Percentiles rank a stretch among this genome's conserved stretches.
These are phyloP conservation scores for Fusarium sp. DNA, from an alignment of 2,329 filamentous ascomycete species.

Conservation along the genomic window DNA sequence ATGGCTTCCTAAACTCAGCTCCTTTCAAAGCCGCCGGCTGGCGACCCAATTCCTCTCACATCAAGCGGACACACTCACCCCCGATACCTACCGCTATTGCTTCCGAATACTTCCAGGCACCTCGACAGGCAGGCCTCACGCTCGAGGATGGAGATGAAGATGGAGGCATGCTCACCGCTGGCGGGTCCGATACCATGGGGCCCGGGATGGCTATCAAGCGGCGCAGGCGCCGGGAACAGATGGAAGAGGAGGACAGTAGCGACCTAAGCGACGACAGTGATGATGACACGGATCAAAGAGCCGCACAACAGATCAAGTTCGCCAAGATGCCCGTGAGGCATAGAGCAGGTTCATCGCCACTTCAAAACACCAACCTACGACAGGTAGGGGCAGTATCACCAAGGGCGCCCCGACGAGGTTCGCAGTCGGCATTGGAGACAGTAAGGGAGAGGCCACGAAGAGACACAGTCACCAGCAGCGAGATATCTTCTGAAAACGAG, in stretches of 20 bases:
- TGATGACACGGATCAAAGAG: constrained; percentile 79
- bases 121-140: constrained; percentile 70
- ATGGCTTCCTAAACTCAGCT: constrained; percentile 81
- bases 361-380: constrained; percentile 73
- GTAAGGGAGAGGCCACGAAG: constrained; percentile 76
- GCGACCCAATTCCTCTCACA: constrained; percentile 78
- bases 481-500: constrained; percentile 86
- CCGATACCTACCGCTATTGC: constrained; percentile 86
- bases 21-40: constrained; percentile 87
- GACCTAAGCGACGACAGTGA: constrained; percentile 88
- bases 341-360: constrained; percentile 89
- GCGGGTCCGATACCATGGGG: constrained; percentile 75
- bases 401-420: constrained; percentile 70
- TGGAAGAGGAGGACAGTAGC: constrained; percentile 88
- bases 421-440: constrained; percentile 76
- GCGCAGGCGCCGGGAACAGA: constrained; percentile 75
- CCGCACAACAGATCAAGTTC: constrained; percentile 93
- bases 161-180: constrained; percentile 77
- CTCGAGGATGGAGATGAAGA: constrained; percentile 80
- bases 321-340: constrained; percentile 92
- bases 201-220: constrained; percentile 75
- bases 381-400: constrained; percentile 64
- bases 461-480: constrained; percentile 84
- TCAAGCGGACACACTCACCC: constrained; percentile 86
- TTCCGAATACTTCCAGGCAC: constrained; percentile 85